Evolutionary conservation across 306 rosid species (phyloP), one percentile per base, ranked within the genome.

Genomic region (Corylus heterophylla): DNA sequence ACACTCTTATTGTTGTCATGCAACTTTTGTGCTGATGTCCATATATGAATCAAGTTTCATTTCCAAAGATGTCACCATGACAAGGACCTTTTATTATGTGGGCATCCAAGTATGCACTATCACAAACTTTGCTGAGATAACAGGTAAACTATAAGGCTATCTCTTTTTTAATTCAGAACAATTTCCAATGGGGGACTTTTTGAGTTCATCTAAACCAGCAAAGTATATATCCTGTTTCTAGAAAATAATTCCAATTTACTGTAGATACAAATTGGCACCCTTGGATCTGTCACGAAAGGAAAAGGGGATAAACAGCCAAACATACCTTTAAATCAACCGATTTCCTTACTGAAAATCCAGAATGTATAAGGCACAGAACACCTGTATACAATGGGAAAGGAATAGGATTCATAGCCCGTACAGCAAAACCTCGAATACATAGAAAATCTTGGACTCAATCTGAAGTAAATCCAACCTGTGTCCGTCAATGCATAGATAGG

Each of bases 401-500:
- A 79, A 75, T 45, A 35, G 52, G 77, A 74, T 63, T 31, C 27
- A 44, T 70, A 29, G 58, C 70, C 63, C 75, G 68, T 47, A 52
- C 45, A 80, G 74, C 51, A 74, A 71, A 89, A 75, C 71, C 85
- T 58, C 7, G 13, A 79, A 77, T 80, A 61, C 25, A 56, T 63
- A 49, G 72, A 69, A 67, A 73, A 8, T 71, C 27, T 73, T 45
- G 73, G 25, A 70, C 77, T 54, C 3, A 8, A 44, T 82, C 50
- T 71, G 83, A 84, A 81, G 86, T 29, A 63, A 86, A 85, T 29
- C 86, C 70, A 79, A 92, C 97, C 94, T 92, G 93, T 79, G 61
- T 87, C 89, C 63, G 93, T 87, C 86, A 92, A 80, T 76, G 89
- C 86, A 80, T 88, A 89, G 8, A 92, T 71, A 20, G 90, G 88